phyloP scores from a whole-genome alignment of 345 rosid genomes.

The Salix arbutifolia region DNA sequence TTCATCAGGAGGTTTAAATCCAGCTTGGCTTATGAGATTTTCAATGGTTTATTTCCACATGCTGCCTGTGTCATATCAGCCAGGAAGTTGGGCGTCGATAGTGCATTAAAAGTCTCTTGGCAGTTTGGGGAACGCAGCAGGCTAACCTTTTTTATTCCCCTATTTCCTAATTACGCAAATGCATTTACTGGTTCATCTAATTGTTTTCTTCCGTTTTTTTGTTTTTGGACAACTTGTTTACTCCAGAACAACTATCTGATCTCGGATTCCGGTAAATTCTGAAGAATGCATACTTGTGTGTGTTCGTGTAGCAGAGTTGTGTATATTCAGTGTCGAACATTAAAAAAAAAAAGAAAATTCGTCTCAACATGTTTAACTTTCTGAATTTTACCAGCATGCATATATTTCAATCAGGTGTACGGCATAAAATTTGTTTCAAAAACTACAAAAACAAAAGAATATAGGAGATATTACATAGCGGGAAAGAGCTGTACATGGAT shows the following conservation, averaged over 20 bases:
- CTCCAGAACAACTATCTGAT: not conserved
- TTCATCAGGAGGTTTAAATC: not conserved
- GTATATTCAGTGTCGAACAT: not conserved
- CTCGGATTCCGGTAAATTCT: not conserved
- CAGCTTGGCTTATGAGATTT: not conserved
- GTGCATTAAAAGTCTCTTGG: too few species aligned
- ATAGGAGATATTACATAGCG: not conserved
- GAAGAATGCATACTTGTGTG: not conserved
- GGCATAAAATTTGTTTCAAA: not conserved
- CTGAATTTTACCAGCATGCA: not conserved
- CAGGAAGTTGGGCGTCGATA: too few species aligned
- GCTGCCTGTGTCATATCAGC: too few species aligned
- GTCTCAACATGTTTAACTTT: not conserved
- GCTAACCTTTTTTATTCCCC: too few species aligned
- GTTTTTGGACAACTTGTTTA: not conserved
- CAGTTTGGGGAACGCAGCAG: too few species aligned
- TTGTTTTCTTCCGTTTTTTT: not conserved
- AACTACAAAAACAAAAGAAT: constrained; percentile 2
- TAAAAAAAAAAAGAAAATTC: not conserved
- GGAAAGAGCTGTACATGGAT: not conserved
- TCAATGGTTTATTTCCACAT: too few species aligned
- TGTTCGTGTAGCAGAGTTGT: not conserved
- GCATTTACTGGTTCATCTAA: not conserved
- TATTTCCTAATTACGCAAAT: not conserved
- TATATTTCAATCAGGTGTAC: not conserved